Conservation (phyloP, 176 grass and related monocot species). For the Avena insularis region DNA sequence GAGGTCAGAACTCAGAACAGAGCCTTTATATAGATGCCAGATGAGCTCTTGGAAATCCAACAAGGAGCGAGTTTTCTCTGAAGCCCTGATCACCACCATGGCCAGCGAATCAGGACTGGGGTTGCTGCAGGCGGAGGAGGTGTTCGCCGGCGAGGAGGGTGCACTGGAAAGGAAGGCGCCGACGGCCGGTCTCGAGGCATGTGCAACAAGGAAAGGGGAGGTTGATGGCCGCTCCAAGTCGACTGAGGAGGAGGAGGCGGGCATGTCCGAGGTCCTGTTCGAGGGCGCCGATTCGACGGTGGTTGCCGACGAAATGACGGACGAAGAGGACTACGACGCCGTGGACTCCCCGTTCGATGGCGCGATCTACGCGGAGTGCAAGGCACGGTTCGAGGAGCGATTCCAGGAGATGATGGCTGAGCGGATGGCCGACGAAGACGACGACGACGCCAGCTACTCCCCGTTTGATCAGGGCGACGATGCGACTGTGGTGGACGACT, state of each 20-base stretch:
- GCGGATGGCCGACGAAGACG: no score
- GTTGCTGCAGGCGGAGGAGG: background rate
- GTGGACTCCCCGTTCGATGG: background rate
- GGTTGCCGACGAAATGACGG: background rate
- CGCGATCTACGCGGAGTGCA: background rate
- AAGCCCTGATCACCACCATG: background rate
- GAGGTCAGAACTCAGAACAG: background rate
- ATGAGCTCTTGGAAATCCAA: background rate
- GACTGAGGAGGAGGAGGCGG: background rate
- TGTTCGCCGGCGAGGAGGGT: background rate
- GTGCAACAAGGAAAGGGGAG: background rate
- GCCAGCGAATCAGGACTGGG: background rate
- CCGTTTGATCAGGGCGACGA: background rate
- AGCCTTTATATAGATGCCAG: background rate
- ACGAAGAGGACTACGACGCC: slow-evolving; percentile 1
- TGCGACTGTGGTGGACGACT: background rate
- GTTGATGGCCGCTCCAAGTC: background rate
- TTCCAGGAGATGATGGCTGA: no score
- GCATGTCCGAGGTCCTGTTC: background rate
- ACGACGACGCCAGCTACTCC: no score
- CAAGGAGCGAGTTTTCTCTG: background rate
- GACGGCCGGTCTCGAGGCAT: background rate
- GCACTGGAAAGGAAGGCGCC: background rate
- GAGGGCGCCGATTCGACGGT: background rate
- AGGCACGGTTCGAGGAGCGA: background rate